Conservation (phyloP, 352 stramenopile genomes). For the Globisporangium splendens region DNA sequence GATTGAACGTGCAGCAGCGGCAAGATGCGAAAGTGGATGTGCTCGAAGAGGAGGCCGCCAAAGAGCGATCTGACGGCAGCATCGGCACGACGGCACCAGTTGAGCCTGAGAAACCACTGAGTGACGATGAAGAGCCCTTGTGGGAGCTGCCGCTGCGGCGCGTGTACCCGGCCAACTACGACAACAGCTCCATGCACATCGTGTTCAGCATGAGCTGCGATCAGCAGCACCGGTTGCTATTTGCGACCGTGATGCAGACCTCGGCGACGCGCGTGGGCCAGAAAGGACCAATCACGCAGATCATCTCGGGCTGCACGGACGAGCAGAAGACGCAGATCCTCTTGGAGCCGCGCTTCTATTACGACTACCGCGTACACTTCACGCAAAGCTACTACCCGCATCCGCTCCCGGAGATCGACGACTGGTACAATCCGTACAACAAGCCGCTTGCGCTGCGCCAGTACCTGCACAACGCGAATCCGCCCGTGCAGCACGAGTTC, state of each 20-base stretch:
- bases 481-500: conserved; percentile 30
- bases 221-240: conserved; percentile 4
- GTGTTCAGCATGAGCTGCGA: conserved; percentile 17
- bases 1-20: no score
- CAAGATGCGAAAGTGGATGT: not conserved
- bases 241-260: conserved; percentile 9
- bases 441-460: conserved; percentile 46
- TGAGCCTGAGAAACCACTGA: not conserved
- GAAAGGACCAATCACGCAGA: conserved; percentile 15
- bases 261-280: conserved; percentile 8
- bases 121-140: no score
- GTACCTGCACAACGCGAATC: conserved; percentile 37
- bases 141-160: not conserved
- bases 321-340: conserved; percentile 22
- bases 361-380: conserved; percentile 45
- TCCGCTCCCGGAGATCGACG: conserved; percentile 27
- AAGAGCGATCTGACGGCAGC: not conserved
- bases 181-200: conserved; percentile 10
- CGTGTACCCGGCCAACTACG: not conserved
- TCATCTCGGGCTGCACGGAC: conserved; percentile 31
- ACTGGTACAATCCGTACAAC: conserved; percentile 45
- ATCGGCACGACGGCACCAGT: not conserved
- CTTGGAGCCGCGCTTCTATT: conserved; percentile 36
- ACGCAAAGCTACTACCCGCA: conserved; percentile 35
- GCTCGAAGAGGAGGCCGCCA: not conserved